Evolutionary conservation across 139 green algal species (phyloP).

Genomic region (Coelastrella sp.): DNA sequence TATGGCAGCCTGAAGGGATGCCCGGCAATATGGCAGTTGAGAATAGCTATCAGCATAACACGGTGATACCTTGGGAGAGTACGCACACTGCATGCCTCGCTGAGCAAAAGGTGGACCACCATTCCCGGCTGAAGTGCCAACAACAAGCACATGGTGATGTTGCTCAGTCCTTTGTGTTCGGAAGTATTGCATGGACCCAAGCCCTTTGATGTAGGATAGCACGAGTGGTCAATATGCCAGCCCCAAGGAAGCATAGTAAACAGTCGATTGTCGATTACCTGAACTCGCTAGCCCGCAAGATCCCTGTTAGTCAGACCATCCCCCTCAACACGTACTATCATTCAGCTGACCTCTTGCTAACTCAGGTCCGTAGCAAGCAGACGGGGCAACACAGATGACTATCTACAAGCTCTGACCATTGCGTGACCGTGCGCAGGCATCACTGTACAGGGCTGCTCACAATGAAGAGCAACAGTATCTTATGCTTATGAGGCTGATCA

Average conservation of each 20-base stretch:
- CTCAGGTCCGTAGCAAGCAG: conserved; percentile 76
- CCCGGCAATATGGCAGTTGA: background rate
- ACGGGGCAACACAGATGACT: too few relatives aligned
- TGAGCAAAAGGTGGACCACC: background rate
- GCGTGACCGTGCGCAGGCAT: conserved; percentile 39
- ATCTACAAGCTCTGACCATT: too few relatives aligned
- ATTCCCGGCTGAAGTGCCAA: too few relatives aligned
- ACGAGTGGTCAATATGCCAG: conserved; percentile 1
- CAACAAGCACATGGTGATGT: too few relatives aligned
- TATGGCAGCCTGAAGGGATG: background rate
- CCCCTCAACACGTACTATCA: conserved; percentile 71
- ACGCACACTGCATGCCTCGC: background rate
- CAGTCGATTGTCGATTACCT: conserved; percentile 59
- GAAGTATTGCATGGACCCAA: background rate
- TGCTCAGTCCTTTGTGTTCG: too few relatives aligned
- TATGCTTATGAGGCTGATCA: conserved; percentile 84
- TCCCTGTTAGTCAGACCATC: conserved; percentile 66
- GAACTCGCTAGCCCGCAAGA: conserved; percentile 48
- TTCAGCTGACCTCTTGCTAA: conserved; percentile 62
- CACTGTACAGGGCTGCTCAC: conserved; percentile 61
- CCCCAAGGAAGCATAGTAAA: background rate
- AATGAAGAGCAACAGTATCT: conserved; percentile 86
- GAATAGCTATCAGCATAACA: background rate
- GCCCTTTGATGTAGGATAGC: background rate
- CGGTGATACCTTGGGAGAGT: background rate